Percentiles rank a stretch among this genome's conserved stretches.
Conservation (phyloP, 345 rosid genomes). For the Sapria himalayana region DNA sequence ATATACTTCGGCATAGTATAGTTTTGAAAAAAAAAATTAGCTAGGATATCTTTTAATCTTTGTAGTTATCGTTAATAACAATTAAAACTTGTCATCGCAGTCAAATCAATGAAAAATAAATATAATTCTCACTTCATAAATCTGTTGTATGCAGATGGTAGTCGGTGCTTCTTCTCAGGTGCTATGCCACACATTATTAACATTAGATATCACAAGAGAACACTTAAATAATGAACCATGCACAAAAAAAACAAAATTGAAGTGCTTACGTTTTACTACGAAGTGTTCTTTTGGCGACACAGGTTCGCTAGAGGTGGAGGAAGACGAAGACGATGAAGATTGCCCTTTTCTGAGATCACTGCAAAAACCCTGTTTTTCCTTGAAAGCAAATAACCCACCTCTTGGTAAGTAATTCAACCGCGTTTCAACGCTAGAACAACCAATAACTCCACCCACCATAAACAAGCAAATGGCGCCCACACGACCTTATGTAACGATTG, state of each 20-base stretch:
- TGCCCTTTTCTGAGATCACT: slow-evolving; percentile 41
- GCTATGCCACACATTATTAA: slow-evolving; percentile 19
- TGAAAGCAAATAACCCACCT: slow-evolving; percentile 5
- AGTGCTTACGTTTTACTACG: slow-evolving; percentile 60
- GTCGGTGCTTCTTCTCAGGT: slow-evolving; percentile 98
- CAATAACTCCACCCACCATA: too few relatives aligned
- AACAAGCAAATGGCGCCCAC: too few relatives aligned
- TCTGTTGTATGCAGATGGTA: slow-evolving; percentile 95
- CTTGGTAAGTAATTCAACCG: too few relatives aligned
- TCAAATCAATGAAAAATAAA: not conserved
- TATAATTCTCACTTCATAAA: slow-evolving; percentile 61
- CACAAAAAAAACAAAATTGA: not conserved
- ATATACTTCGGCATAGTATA: not conserved
- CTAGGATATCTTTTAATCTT: not conserved
- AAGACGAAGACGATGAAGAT: slow-evolving; percentile 51
- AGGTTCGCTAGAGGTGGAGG: slow-evolving; percentile 56
- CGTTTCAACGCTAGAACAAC: too few relatives aligned
- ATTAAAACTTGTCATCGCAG: not conserved
- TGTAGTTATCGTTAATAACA: not conserved
- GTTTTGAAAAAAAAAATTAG: not conserved
- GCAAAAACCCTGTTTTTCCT: slow-evolving; percentile 43
- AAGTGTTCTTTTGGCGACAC: slow-evolving; percentile 63
- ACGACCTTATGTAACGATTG: too few relatives aligned
- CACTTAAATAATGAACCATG: not conserved
- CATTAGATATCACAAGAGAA: not conserved